A percentile compares a stretch with the other conserved stretches of the same genome.
Evolutionary conservation across 306 rosid species (phyloP).

Genomic region (Acmispon strigosus): DNA sequence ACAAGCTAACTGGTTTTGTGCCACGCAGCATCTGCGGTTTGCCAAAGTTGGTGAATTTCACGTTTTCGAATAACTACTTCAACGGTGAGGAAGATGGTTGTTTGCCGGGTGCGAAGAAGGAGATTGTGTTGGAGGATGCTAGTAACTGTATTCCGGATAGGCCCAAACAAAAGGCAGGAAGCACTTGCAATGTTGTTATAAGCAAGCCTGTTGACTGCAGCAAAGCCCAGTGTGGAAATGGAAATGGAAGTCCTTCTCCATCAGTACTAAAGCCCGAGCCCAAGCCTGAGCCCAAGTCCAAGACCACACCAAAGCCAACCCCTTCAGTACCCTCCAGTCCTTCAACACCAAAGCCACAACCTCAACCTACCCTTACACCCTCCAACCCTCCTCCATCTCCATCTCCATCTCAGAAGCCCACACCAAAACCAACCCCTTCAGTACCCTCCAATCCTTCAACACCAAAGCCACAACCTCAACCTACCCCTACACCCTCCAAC

Average conservation of each 20-base stretch:
- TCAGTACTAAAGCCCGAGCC: neutral
- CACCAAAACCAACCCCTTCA: neutral
- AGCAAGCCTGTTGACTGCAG: slow-evolving; percentile 62
- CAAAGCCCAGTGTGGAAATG: slow-evolving; percentile 45
- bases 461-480: neutral
- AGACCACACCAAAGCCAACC: no score
- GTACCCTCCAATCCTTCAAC: neutral
- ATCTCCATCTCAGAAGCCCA: no score
- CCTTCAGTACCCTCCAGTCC: neutral
- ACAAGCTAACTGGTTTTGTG: slow-evolving; percentile 60
- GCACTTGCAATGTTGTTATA: slow-evolving; percentile 36
- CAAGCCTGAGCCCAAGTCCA: neutral
- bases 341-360: neutral
- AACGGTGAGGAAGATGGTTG: slow-evolving; percentile 54
- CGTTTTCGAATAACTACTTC: slow-evolving; percentile 54
- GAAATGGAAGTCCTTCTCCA: neutral
- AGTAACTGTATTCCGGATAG: slow-evolving; percentile 55
- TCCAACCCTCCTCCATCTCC: no score
- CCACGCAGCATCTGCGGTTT: slow-evolving; percentile 39
- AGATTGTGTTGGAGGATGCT: slow-evolving; percentile 26
- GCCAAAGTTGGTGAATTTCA: slow-evolving; percentile 47
- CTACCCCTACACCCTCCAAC: neutral
- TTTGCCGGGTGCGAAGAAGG: slow-evolving; percentile 22
- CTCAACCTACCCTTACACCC: neutral
- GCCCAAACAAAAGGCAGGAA: slow-evolving; percentile 42